Evolutionary conservation across 1,284 basidiomycete species (phyloP).

Genomic region (Coriolopsis trogii): DNA sequence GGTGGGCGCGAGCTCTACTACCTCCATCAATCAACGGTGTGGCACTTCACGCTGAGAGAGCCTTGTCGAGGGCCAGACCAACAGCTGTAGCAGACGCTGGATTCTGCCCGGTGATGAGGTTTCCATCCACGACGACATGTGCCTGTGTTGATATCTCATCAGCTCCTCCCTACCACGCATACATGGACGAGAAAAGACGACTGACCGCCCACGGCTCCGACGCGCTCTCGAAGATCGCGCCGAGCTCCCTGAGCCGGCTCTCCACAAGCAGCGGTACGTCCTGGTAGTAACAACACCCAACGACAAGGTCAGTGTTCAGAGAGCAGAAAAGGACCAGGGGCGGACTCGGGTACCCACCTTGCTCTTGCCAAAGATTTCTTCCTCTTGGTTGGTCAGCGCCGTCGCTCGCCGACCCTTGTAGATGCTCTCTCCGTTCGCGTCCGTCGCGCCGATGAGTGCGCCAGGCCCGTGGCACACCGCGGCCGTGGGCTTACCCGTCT

Average conservation of each 20-base stretch:
- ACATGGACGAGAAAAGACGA: conserved; percentile 7
- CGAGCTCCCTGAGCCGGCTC: conserved; percentile 59
- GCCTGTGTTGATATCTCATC: conserved; percentile 25
- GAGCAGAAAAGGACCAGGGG: neutral
- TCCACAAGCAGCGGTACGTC: conserved; percentile 75
- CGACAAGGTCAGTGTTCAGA: neutral
- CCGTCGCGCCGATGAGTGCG: conserved; percentile 57
- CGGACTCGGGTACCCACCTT: conserved; percentile 4
- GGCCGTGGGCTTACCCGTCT: conserved; percentile 55
- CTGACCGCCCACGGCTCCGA: conserved; percentile 57
- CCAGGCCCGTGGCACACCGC: conserved; percentile 80
- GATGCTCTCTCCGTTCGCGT: conserved; percentile 59
- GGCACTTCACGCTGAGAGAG: conserved; percentile 27
- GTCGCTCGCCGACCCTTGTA: conserved; percentile 64
- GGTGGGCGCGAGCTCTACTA: too few species aligned
- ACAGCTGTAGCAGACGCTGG: conserved; percentile 61
- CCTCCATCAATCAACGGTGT: too few species aligned
- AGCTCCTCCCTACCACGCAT: neutral
- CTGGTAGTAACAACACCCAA: too few species aligned
- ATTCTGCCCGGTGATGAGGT: conserved; percentile 72
- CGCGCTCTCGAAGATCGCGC: conserved; percentile 66
- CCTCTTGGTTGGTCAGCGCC: conserved; percentile 75
- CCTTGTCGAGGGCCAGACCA: conserved; percentile 50
- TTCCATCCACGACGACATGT: conserved; percentile 50
- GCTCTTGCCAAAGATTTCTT: conserved; percentile 41